phyloP scores from a whole-genome alignment of 352 stramenopile genomes.

The Pythium pyrilobum region DNA sequence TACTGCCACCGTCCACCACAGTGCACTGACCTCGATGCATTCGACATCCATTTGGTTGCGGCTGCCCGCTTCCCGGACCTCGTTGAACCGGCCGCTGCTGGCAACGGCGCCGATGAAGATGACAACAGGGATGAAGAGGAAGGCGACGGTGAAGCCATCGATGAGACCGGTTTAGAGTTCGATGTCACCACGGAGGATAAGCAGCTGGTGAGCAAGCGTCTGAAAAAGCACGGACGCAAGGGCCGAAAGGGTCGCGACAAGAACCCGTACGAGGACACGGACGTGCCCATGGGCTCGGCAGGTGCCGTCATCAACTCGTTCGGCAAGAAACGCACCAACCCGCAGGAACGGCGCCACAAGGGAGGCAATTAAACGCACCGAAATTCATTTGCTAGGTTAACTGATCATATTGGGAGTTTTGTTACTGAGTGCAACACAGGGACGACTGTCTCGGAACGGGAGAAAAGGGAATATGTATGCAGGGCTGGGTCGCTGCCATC shows the following conservation, averaged over 20 bases:
- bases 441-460: no score
- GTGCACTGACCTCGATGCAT: slow-evolving; percentile 43
- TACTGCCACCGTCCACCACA: slow-evolving; percentile 95
- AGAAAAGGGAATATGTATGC: no score
- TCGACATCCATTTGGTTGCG: slow-evolving; percentile 72
- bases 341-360: slow-evolving; percentile 33
- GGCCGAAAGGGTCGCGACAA: slow-evolving; percentile 94
- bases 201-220: slow-evolving; percentile 58
- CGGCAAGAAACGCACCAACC: slow-evolving; percentile 71
- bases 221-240: slow-evolving; percentile 96
- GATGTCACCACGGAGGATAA: slow-evolving; percentile 73
- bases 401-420: neutral
- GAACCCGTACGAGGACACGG: slow-evolving; percentile 94
- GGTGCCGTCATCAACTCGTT: slow-evolving; percentile 66
- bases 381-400: neutral
- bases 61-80: slow-evolving; percentile 55
- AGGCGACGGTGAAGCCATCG: slow-evolving; percentile 14
- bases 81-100: slow-evolving; percentile 4
- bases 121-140: slow-evolving; percentile 14
- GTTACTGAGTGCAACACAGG: neutral
- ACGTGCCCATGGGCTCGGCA: slow-evolving; percentile 43
- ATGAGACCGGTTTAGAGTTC: slow-evolving; percentile 52
- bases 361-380: slow-evolving; percentile 1
- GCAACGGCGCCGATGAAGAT: slow-evolving; percentile 6
- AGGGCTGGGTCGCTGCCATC: no score